Evolutionary conservation across 768 basidiomycete genomes (phyloP).

Genomic region (Boletus speciosus): DNA sequence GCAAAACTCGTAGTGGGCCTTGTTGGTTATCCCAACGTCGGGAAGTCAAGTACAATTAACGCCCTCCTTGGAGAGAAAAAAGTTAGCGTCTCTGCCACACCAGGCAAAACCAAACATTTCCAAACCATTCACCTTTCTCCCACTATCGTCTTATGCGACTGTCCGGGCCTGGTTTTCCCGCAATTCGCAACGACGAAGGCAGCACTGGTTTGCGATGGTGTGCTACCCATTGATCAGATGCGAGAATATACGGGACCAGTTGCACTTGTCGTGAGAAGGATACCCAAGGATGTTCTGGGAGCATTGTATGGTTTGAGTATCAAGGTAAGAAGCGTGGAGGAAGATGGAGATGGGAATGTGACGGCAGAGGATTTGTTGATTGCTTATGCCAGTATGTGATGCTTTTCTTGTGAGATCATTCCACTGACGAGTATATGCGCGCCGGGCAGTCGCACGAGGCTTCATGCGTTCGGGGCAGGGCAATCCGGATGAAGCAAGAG

Average conservation of each 20-base stretch:
- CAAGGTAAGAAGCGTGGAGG: conserved; percentile 59
- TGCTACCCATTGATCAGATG: conserved; percentile 96
- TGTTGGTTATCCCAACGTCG: conserved; percentile 98
- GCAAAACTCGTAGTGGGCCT: conserved; percentile 78
- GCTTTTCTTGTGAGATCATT: neutral
- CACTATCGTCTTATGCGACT: conserved; percentile 87
- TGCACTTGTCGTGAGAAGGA: conserved; percentile 69
- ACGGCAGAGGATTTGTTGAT: conserved; percentile 80
- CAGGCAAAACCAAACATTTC: conserved; percentile 98
- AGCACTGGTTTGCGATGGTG: conserved; percentile 93
- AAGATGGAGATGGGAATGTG: conserved; percentile 77
- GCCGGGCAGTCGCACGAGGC: conserved; percentile 76
- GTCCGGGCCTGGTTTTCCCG: conserved; percentile 96
- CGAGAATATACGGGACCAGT: conserved; percentile 87
- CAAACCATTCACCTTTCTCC: conserved; percentile 96
- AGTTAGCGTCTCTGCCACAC: conserved; percentile 97
- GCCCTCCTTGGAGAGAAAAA: conserved; percentile 93
- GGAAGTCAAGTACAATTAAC: conserved; percentile 98
- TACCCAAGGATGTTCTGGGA: conserved; percentile 84
- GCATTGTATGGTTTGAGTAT: conserved; percentile 85
- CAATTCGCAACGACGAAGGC: conserved; percentile 98
- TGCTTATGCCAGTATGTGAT: conserved; percentile 84
- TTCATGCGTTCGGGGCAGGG: conserved; percentile 93
- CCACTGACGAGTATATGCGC: conserved; percentile 15
- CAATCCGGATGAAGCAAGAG: conserved; percentile 93